Evolutionary conservation across 495 filamentous ascomycete species (phyloP).

Genomic region (Chlorociboria aeruginascens): DNA sequence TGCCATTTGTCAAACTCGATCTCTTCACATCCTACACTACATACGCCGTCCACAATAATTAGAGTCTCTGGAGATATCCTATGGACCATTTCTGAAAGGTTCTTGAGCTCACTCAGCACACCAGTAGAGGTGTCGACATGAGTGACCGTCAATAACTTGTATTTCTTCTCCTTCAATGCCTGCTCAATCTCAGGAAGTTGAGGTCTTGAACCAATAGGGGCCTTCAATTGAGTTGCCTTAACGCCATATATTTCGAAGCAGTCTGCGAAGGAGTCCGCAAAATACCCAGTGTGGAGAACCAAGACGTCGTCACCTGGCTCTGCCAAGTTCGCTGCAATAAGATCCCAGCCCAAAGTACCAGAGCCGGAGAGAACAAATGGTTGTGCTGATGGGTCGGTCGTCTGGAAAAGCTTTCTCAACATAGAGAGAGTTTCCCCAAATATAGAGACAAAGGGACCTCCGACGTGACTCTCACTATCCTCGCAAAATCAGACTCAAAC

Average conservation of each 20-base stretch:
- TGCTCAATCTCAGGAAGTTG: slow-evolving; percentile 76
- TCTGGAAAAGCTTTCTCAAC: slow-evolving; percentile 88
- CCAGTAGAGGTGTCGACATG: slow-evolving; percentile 97
- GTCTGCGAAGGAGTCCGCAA: slow-evolving; percentile 87
- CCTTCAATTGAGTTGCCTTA: slow-evolving; percentile 77
- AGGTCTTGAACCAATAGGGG: slow-evolving; percentile 79
- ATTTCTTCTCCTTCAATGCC: slow-evolving; percentile 75
- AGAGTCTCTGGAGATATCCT: slow-evolving; percentile 81
- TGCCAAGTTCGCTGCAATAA: slow-evolving; percentile 81
- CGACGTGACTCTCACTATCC: slow-evolving; percentile 81
- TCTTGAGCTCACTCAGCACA: slow-evolving; percentile 81
- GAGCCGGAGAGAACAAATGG: slow-evolving; percentile 90
- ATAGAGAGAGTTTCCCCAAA: slow-evolving; percentile 85
- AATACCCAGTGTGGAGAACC: slow-evolving; percentile 93
- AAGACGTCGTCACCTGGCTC: slow-evolving; percentile 84
- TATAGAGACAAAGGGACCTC: slow-evolving; percentile 70
- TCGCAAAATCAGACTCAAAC: not conserved
- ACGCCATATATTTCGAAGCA: slow-evolving; percentile 87
- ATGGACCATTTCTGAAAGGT: slow-evolving; percentile 68
- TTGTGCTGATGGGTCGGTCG: slow-evolving; percentile 66
- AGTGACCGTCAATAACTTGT: slow-evolving; percentile 87
- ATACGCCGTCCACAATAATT: slow-evolving; percentile 88
- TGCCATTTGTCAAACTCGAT: slow-evolving; percentile 90
- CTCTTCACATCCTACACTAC: slow-evolving; percentile 91
- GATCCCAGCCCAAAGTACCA: slow-evolving; percentile 91